Base-by-base conservation (phyloP, 768 basidiomycete genomes). In the Termitomyces heimii region DNA sequence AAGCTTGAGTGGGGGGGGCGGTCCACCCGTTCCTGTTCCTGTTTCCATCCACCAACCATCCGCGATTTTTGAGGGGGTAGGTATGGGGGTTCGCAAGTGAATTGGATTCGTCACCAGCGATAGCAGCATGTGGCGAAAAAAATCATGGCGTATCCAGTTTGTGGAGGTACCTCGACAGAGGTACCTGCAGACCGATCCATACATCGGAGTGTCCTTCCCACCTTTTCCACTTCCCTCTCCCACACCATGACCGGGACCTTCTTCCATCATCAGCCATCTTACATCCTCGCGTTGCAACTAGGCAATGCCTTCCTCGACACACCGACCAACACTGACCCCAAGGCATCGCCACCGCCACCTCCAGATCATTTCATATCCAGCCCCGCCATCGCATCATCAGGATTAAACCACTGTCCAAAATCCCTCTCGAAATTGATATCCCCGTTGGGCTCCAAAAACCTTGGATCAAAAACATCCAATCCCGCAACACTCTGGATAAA, bases 371-470 rank as follows among this genome's bases (percentile, higher is more conserved):
- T 64, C 61, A 64, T 60, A 45, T 65, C 63, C 54, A 60, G 64
- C 34, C 66, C 62, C 49, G 57, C 28, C 37, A 70, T 58, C 35
- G 37, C 68, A 45, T 80, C 80, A 54, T 84, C 80, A 6, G 78
- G 79, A 65, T 83, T 85, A 62, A 89, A 88, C 86, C 86, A 89
- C 64, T 86, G 83, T 55, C 84, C 83, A 69, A 89, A 89, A 63
- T 88, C 87, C 65, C 85, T 75, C 68, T 87, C 87, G 61, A 88
- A 87, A 64, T 85, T 82, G 66, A 87, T 70, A 57, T 80, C 74
- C 2, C 75, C 76, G 50, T 78, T 75, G n/a, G 69, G 61, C 46
- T 74, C 67, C 65, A 82, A 81, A 42, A 82, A 55, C 49, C 65
- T 59, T 8, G 69, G 34, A 55, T 75, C 73, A 50, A 77, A 77